phyloP scores from a whole-genome alignment of 768 basidiomycete genomes.

The Mycena amicta region DNA sequence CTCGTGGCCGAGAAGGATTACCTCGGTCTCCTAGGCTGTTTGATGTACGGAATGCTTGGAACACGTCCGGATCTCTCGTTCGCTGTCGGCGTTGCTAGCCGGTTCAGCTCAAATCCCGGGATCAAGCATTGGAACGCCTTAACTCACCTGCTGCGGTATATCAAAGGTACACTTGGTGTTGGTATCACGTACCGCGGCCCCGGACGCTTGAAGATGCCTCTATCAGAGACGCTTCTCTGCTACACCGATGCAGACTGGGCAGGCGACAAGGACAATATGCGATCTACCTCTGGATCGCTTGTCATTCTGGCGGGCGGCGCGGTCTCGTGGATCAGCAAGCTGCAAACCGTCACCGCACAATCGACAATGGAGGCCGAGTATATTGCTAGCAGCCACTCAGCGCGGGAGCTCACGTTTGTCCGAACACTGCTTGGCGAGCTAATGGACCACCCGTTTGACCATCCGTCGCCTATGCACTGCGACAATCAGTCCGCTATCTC shows the following conservation, averaged over 20 bases:
- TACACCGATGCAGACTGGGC: conserved; percentile 34
- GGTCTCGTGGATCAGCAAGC: conserved; percentile 40
- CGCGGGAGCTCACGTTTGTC: conserved; percentile 36
- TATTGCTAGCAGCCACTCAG: conserved; percentile 36
- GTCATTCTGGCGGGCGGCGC: conserved; percentile 38
- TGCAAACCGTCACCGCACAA: conserved; percentile 40
- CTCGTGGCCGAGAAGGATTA: conserved; percentile 7
- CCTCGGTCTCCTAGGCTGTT: neutral
- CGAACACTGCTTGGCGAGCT: conserved; percentile 33
- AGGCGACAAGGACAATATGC: conserved; percentile 33
- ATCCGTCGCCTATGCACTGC: conserved; percentile 28
- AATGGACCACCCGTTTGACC: conserved; percentile 20
- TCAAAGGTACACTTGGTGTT: conserved; percentile 15
- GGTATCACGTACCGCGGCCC: conserved; percentile 4
- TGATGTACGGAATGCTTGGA: conserved; percentile 1
- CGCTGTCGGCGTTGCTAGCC: conserved; percentile 9
- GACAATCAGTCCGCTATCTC: conserved; percentile 40
- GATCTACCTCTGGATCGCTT: conserved; percentile 40
- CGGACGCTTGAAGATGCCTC: too few species aligned
- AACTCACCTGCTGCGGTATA: conserved; percentile 23
- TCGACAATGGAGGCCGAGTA: conserved; percentile 46
- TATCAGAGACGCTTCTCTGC: conserved; percentile 20
- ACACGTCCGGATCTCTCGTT: conserved; percentile 7
- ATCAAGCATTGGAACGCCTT: conserved; percentile 25
- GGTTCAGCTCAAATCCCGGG: conserved; percentile 23